Conservation (phyloP, 2,329 filamentous ascomycete genomes). For the Trichophyton simii region DNA sequence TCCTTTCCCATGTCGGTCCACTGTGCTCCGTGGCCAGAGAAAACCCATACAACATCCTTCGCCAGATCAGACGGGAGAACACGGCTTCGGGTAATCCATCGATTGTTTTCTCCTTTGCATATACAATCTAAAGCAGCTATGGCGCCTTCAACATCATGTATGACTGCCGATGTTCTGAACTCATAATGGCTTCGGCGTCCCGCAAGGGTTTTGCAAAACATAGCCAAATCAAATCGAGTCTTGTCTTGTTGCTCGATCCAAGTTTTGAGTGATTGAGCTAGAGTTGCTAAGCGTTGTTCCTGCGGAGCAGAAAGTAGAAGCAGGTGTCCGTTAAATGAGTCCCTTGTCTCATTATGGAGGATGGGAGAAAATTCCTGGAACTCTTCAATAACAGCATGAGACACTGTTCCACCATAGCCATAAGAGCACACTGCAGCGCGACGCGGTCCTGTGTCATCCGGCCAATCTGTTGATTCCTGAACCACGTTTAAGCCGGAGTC, state of each 20-base stretch:
- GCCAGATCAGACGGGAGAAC: not conserved
- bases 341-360: not conserved
- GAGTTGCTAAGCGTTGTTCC: not conserved
- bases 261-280: not conserved
- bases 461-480: slow-evolving; percentile 16
- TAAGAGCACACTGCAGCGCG: slow-evolving; percentile 16
- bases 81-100: not conserved
- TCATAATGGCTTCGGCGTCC: not conserved
- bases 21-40: slow-evolving; percentile 15
- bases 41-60: slow-evolving; percentile 9
- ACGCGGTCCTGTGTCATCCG: slow-evolving; percentile 6
- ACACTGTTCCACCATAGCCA: slow-evolving; percentile 13
- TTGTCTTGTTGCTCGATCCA: not conserved
- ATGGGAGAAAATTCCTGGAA: not conserved
- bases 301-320: slow-evolving; percentile 3
- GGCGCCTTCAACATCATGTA: not conserved
- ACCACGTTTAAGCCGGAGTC: slow-evolving; percentile 10
- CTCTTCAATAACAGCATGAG: slow-evolving; percentile 10
- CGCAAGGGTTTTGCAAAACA: not conserved
- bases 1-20: slow-evolving; percentile 10
- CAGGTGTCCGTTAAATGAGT: not conserved
- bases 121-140: not conserved
- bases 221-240: not conserved
- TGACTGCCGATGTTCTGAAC: not conserved
- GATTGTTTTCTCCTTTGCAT: not conserved